Conservation (phyloP, 345 rosid genomes). For the Turritis glabra region DNA sequence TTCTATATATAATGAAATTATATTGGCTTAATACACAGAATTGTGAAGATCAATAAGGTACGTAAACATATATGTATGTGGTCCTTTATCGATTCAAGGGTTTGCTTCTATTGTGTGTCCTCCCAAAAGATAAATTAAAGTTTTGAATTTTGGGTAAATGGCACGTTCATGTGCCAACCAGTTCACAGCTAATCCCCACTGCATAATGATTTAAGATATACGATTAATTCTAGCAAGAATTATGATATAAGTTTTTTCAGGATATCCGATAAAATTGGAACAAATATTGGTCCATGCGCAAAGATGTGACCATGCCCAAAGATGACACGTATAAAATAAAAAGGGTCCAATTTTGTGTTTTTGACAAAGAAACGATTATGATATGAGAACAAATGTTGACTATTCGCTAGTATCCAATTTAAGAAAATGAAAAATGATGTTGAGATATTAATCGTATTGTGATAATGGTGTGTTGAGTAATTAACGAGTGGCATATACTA, state of each 20-base stretch:
- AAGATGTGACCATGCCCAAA: too few relatives aligned
- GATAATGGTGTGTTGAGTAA: background rate
- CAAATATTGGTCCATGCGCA: background rate
- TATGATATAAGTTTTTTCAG: background rate
- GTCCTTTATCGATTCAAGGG: slow-evolving; percentile 32
- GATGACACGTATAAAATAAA: background rate
- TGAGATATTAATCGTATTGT: background rate
- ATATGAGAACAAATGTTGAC: slow-evolving; percentile 12
- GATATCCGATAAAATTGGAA: background rate
- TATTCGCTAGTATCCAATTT: slow-evolving; percentile 21
- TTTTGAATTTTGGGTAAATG: slow-evolving; percentile 24
- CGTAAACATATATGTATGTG: slow-evolving; percentile 24
- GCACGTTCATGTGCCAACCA: slow-evolving; percentile 40
- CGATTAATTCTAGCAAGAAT: background rate
- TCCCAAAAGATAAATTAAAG: slow-evolving; percentile 21
- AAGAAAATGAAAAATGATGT: slow-evolving; percentile 1
- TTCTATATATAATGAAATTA: background rate
- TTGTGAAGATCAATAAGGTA: slow-evolving; percentile 31
- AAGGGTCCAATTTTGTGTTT: background rate
- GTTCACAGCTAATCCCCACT: slow-evolving; percentile 36
- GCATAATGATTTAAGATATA: background rate
- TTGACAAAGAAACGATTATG: background rate
- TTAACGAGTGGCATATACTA: background rate
- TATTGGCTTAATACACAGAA: slow-evolving; percentile 6
- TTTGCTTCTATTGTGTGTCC: slow-evolving; percentile 19